Percentiles rank a stretch among this genome's conserved stretches.
These are phyloP conservation scores for Diaporthe sp. DNA, from an alignment of 2,329 filamentous ascomycete species.

Conservation along the genomic window DNA sequence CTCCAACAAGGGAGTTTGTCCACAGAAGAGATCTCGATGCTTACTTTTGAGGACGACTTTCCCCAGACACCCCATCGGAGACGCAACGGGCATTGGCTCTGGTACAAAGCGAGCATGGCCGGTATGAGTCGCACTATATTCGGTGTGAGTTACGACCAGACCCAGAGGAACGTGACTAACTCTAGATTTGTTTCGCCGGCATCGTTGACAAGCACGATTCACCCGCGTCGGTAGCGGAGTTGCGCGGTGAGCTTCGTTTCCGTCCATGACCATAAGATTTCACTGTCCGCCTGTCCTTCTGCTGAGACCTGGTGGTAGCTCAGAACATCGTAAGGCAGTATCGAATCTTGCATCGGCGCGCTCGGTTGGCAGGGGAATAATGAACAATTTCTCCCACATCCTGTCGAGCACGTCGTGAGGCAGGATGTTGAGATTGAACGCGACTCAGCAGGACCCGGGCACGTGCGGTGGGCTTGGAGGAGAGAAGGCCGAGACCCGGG, in stretches of 20 bases:
- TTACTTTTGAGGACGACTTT: background rate
- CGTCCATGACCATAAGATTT: background rate
- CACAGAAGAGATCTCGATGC: background rate
- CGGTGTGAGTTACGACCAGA: background rate
- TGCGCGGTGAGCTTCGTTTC: background rate
- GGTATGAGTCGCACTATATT: background rate
- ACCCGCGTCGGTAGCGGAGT: background rate
- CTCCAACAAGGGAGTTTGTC: too few species aligned
- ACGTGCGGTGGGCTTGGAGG: background rate
- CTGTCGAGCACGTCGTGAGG: background rate
- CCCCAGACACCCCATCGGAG: background rate
- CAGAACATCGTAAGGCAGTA: too few species aligned
- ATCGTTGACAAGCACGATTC: background rate
- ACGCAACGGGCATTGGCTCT: background rate
- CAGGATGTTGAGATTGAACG: background rate
- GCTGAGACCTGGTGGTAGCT: too few species aligned
- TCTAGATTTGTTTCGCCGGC: background rate
- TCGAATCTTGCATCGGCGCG: too few species aligned
- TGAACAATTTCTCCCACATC: background rate
- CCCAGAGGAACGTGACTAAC: background rate
- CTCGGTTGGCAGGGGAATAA: background rate
- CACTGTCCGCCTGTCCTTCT: too few species aligned
- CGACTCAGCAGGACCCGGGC: too few species aligned
- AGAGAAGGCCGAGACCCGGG: background rate
- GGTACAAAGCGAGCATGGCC: background rate